Evolutionary conservation across 352 stramenopile genomes (phyloP).

Genomic region (Lagenidium giganteum): DNA sequence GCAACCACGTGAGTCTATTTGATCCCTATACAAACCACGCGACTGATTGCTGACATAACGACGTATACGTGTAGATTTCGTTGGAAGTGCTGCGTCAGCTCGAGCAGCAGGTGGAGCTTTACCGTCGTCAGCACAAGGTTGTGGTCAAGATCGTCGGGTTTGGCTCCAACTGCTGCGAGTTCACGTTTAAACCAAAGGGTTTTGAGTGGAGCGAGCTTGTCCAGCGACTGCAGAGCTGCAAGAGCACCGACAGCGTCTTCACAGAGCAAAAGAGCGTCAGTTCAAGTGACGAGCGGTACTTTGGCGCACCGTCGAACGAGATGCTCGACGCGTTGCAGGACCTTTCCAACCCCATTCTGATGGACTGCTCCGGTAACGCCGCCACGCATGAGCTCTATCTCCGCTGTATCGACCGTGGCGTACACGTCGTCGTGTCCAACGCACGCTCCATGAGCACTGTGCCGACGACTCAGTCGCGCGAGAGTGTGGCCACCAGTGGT

Average conservation of each 20-base stretch:
- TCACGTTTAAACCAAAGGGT: slow-evolving; percentile 49
- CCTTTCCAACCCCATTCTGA: slow-evolving; percentile 59
- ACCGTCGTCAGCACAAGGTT: slow-evolving; percentile 62
- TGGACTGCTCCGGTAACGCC: slow-evolving; percentile 64
- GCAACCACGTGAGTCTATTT: slow-evolving; percentile 31
- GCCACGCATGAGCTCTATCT: slow-evolving; percentile 49
- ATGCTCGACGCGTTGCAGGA: slow-evolving; percentile 60
- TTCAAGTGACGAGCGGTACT: slow-evolving; percentile 15
- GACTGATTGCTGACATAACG: background rate
- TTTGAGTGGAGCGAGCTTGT: slow-evolving; percentile 47
- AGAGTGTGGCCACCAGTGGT: slow-evolving; percentile 37
- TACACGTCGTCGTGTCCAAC: slow-evolving; percentile 73
- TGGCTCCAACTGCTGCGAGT: slow-evolving; percentile 51
- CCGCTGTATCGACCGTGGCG: slow-evolving; percentile 56
- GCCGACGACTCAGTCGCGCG: slow-evolving; percentile 43
- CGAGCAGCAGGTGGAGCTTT: slow-evolving; percentile 50
- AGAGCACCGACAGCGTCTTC: slow-evolving; percentile 23
- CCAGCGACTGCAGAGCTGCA: slow-evolving; percentile 32
- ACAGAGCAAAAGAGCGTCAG: slow-evolving; percentile 6
- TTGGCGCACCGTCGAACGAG: slow-evolving; percentile 34
- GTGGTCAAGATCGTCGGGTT: slow-evolving; percentile 68
- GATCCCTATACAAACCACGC: background rate
- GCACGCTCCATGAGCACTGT: slow-evolving; percentile 47
- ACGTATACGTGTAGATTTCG: slow-evolving; percentile 37
- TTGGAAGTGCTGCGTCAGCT: slow-evolving; percentile 57